phyloP scores from a whole-genome alignment of 2,329 filamentous ascomycete species.

The Colletotrichum noveboracense region DNA sequence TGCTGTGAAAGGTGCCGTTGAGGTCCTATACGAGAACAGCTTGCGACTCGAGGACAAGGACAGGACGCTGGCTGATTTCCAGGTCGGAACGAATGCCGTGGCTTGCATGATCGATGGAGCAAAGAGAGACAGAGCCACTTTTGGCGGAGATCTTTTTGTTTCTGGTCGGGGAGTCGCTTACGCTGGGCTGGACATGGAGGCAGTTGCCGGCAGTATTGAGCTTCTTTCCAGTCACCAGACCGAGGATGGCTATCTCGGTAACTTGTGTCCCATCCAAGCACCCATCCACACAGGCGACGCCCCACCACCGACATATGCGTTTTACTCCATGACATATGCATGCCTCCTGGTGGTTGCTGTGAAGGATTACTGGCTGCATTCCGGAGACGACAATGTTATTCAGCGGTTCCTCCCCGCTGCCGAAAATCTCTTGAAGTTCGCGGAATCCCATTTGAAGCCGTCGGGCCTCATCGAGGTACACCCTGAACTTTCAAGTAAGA shows the following conservation, averaged over 20 bases:
- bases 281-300: background rate
- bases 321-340: constrained; percentile 15
- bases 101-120: constrained; percentile 16
- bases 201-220: constrained; percentile 10
- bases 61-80: constrained; percentile 4
- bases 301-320: constrained; percentile 10
- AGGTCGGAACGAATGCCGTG: constrained; percentile 4
- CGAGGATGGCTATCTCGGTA: constrained; percentile 8
- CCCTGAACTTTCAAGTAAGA: constrained; percentile 9
- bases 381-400: background rate
- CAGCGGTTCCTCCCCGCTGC: background rate
- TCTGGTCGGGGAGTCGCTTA: constrained; percentile 13
- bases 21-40: background rate
- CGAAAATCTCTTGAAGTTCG: background rate
- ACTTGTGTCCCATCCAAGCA: constrained; percentile 8
- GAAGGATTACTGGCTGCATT: constrained; percentile 16
- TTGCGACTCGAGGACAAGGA: background rate
- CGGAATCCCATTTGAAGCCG: background rate
- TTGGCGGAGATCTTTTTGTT: constrained; percentile 13
- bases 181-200: background rate
- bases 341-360: background rate
- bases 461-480: constrained; percentile 6
- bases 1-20: background rate
- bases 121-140: constrained; percentile 11
- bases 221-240: constrained; percentile 14